Evolutionary conservation across 495 filamentous ascomycete genomes (phyloP).

Genomic region (Xylaria grammica): DNA sequence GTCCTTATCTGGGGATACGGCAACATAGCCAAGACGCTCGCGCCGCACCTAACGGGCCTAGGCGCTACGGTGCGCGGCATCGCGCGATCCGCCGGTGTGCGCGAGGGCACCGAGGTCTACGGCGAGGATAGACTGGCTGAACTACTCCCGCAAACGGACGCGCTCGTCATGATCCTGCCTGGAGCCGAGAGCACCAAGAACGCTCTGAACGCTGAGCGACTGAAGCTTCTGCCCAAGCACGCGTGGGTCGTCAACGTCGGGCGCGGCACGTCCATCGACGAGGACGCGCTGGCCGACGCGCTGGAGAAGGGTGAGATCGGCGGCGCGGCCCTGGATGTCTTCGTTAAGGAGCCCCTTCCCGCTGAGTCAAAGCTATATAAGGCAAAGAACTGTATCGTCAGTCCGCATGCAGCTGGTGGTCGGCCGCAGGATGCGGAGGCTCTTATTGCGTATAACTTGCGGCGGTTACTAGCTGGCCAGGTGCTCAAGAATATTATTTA

Average conservation of each 20-base stretch:
- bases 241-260: slow-evolving; percentile 85
- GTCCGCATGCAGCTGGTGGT: slow-evolving; percentile 55
- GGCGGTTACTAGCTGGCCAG: slow-evolving; percentile 58
- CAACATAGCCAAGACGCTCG: slow-evolving; percentile 79
- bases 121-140: slow-evolving; percentile 53
- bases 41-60: slow-evolving; percentile 66
- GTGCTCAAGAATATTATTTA: slow-evolving; percentile 57
- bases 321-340: slow-evolving; percentile 79
- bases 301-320: slow-evolving; percentile 69
- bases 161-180: slow-evolving; percentile 79
- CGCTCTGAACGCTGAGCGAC: slow-evolving; percentile 68
- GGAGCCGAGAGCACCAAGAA: slow-evolving; percentile 68
- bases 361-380: slow-evolving; percentile 43
- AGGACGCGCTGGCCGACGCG: slow-evolving; percentile 76
- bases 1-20: slow-evolving; percentile 79
- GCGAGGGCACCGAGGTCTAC: slow-evolving; percentile 59
- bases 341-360: slow-evolving; percentile 71
- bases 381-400: slow-evolving; percentile 46
- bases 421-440: slow-evolving; percentile 58
- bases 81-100: slow-evolving; percentile 61
- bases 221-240: slow-evolving; percentile 76
- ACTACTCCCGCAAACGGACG: slow-evolving; percentile 70
- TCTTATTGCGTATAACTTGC: slow-evolving; percentile 60
- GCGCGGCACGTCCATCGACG: slow-evolving; percentile 78
- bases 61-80: slow-evolving; percentile 54